Base-by-base conservation (phyloP, 148 eudicot species). In the Chenopodium suecicum region DNA sequence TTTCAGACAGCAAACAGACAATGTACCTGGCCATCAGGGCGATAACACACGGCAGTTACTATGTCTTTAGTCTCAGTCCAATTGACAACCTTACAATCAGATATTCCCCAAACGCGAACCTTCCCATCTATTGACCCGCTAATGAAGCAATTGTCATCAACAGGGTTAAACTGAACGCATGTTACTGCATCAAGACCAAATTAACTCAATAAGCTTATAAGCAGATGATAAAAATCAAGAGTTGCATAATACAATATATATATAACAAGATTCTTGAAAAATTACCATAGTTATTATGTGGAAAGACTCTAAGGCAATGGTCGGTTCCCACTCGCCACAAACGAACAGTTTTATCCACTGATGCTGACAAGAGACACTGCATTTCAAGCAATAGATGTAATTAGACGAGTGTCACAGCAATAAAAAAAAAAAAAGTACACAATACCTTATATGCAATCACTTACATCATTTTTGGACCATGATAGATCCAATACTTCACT, bases 51-150 rank as follows among this genome's bases (percentile, higher is more conserved):
- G 66, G 98, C 99, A 76, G 97, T 91, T 58, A 96, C 90, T 29
- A 96, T 96, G 74, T 94, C 99, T 85, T 86, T 92, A 27, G 88
- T 80, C 73, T 96, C 98, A 4, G 86, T 89, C 99, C 99, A 96
- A 81, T 91, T 90, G 32, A 90, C 90, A 72, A 96, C 99, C 85
- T 90, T 91, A 83, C 93, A 87, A 69, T 81, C 72, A 80, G 82
- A 81, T 71, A 94, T 80, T 31, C 82, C 91, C 99, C 99, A 96
- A 74, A 96, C 84, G 20, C 99, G 99, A 83, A 96, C 95, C 85
- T 94, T 96, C 75, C 99, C 99, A 78, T 96, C 99, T 47, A 96
- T 92, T 77, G 99, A 96, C 75, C 99, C 99, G 75, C 97, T 96
- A 75, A 96, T 87, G 91, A 96, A 96, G 87, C 87, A 84, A 81